Conservation (phyloP, 2,329 filamentous ascomycete species). For the Xylariales sp. region DNA sequence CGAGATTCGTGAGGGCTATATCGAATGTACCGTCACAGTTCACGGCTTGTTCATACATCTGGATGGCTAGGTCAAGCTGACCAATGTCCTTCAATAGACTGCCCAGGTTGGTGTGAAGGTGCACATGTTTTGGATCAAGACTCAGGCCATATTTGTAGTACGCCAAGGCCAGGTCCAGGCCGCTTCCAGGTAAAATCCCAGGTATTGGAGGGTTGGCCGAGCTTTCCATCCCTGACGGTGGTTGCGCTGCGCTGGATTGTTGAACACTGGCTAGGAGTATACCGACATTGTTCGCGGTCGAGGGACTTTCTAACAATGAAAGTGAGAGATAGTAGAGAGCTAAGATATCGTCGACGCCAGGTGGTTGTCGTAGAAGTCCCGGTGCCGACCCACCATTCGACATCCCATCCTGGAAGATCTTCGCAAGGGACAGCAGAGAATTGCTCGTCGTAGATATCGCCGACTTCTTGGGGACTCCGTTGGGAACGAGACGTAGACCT, state of each 20-base stretch:
- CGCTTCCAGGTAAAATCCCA: slow-evolving; percentile 79
- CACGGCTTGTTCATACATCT: slow-evolving; percentile 96
- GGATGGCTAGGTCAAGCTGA: slow-evolving; percentile 83
- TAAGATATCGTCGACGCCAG: slow-evolving; percentile 85
- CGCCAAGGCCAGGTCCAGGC: slow-evolving; percentile 78
- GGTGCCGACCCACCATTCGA: slow-evolving; percentile 61
- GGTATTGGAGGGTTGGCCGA: slow-evolving; percentile 52
- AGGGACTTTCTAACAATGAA: slow-evolving; percentile 91
- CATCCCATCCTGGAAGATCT: slow-evolving; percentile 97
- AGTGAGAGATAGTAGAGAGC: slow-evolving; percentile 93
- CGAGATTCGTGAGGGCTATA: slow-evolving; percentile 92
- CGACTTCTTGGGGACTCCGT: slow-evolving; percentile 68
- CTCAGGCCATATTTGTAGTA: slow-evolving; percentile 95
- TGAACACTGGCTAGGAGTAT: slow-evolving; percentile 95
- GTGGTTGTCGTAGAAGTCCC: slow-evolving; percentile 54
- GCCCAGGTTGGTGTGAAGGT: slow-evolving; percentile 93
- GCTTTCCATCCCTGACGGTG: slow-evolving; percentile 23
- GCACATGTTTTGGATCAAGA: slow-evolving; percentile 84
- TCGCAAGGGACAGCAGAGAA: slow-evolving; percentile 86
- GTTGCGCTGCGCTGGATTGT: slow-evolving; percentile 47
- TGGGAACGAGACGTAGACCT: slow-evolving; percentile 67
- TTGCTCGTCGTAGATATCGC: slow-evolving; percentile 94
- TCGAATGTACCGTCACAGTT: slow-evolving; percentile 91
- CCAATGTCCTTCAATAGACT: slow-evolving; percentile 95
- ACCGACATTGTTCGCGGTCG: slow-evolving; percentile 96